Base-by-base conservation (phyloP, 129 eudicot species). In the Ambrosia artemisiifolia region DNA sequence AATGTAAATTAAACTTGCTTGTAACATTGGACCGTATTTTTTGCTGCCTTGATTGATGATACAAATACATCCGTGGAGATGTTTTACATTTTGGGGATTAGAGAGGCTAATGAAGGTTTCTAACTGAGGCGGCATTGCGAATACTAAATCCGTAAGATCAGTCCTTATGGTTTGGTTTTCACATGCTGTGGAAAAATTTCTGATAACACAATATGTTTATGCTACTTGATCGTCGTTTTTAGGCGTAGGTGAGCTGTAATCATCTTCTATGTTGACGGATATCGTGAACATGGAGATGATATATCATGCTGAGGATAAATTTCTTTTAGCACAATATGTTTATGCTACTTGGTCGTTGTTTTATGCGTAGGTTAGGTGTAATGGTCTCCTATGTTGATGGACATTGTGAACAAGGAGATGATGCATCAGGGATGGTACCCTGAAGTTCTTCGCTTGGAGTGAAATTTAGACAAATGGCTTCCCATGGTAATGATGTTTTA, bases 41-140 rank as follows among this genome's bases (percentile, higher is more conserved):
- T 73, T 14, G 6, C 10, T 61, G 49, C 44, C 30, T 32, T 72
- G 48, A 46, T 62, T 61, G 0, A 55, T 20, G 28, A 54, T 24
- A 55, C 43, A 32, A 43, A 44, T 35, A 16, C 48, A 32, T 20
- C 7, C 54, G 7, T 65, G 33, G 14, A 75, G 47, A 63, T 74
- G 65, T 14, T 54, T 49, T 11, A 72, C 47, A 60, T 32, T 61
- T 61, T 61, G 77, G 34, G 47, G 14, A 40, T 70, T 38, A 70
- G 51, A 70, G 55, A 65, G 3, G 63, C 7, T 57, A 24, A 57
- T 28, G 38, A 57, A 36, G 10, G 10, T 40, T 7, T 40, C 8
- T 38, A 38, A 38, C 43, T 38, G 43, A 38, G 43, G 43, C 10
- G 44, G 44, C 10, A 40, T 40, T 40, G 6, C 44, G 11, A 40